Evolutionary conservation across 1,284 basidiomycete species (phyloP).

Genomic region (Apiotrichum akiyoshidainum): DNA sequence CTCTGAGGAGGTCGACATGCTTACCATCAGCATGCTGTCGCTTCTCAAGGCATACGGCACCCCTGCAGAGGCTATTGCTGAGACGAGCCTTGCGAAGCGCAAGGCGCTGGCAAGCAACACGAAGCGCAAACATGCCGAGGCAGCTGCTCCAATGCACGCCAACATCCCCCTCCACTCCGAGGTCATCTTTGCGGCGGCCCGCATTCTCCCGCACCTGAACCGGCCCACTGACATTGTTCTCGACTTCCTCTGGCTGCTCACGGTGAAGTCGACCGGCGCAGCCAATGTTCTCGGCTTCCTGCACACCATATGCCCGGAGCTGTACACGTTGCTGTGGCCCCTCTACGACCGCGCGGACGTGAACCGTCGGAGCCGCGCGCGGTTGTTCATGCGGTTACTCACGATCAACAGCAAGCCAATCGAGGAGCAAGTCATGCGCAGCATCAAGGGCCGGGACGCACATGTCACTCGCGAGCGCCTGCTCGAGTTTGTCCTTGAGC

Average conservation of each 20-base stretch:
- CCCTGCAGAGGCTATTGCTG: constrained; percentile 15
- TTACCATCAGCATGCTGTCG: constrained; percentile 11
- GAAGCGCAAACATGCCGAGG: neutral
- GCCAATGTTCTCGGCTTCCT: constrained; percentile 38
- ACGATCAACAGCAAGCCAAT: constrained; percentile 31
- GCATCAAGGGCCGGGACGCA: neutral
- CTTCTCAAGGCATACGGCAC: constrained; percentile 35
- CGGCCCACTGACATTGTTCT: constrained; percentile 29
- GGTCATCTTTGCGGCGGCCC: constrained; percentile 23
- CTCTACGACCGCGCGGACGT: constrained; percentile 24
- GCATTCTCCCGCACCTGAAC: constrained; percentile 14
- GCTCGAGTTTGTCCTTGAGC: constrained; percentile 33
- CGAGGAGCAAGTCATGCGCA: constrained; percentile 24
- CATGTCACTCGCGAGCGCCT: constrained; percentile 30
- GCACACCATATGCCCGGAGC: constrained; percentile 21
- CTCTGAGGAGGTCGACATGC: constrained; percentile 10
- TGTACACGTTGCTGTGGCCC: constrained; percentile 33
- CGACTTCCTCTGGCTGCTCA: constrained; percentile 43
- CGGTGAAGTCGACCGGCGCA: constrained; percentile 23
- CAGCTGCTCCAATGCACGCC: no score
- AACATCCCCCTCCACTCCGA: constrained; percentile 18
- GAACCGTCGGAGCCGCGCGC: constrained; percentile 24
- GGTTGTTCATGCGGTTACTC: constrained; percentile 37
- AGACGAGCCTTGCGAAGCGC: constrained; percentile 14
- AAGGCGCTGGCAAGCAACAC: neutral